Evolutionary conservation across 208 protist genomes (phyloP), one percentile per base, ranked within the genome.

Genomic region (Acanthamoeba pearcei): DNA sequence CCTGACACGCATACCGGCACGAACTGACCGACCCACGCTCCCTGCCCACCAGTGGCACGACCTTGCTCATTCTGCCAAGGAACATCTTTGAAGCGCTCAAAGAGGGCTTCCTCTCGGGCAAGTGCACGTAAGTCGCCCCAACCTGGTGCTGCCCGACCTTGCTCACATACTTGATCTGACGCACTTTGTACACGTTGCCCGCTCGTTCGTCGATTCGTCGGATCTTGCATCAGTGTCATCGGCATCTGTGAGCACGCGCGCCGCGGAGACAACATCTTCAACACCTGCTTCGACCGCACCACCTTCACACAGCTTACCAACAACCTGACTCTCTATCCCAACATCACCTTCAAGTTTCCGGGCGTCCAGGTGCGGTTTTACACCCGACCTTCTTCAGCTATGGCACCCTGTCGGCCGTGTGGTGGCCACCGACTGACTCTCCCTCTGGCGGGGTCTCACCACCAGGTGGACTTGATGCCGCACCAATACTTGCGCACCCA

Each of bases 11-110:
- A 51, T 51, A 51, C 13, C 49, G 13, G 13, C 49, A 53, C 49
- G 13, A 53, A 13, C 49, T 53, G 49, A 53, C 49, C 49, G 49
- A 53, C 12, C 49, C 13, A 53, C 49, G 49, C 49, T 53, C 29
- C 27, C 68, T 42, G 68, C 12, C 32, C 55, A 19, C 13, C 55
- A 91, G 83, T 38, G 83, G 83, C 17, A 91, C 83, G 12, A 91
- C 83, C 13, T 68, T 91, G 83, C 83, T 91, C 46, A 12, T 91
- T 46, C 83, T 91, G 53, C 83, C 83, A 17, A 91, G 57, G 62
- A 91, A 91, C 35, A 51, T 91, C 83, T 91, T 72, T 91, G 57
- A 91, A 91, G 83, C 83, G 42, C 62, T 91, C 32, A 70, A 72
- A 49, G 62, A 91, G 35, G 83, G 53, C 22, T 91, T 91, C 62